phyloP scores from a whole-genome alignment of 768 basidiomycete genomes.

The Lyophyllum decastes region DNA sequence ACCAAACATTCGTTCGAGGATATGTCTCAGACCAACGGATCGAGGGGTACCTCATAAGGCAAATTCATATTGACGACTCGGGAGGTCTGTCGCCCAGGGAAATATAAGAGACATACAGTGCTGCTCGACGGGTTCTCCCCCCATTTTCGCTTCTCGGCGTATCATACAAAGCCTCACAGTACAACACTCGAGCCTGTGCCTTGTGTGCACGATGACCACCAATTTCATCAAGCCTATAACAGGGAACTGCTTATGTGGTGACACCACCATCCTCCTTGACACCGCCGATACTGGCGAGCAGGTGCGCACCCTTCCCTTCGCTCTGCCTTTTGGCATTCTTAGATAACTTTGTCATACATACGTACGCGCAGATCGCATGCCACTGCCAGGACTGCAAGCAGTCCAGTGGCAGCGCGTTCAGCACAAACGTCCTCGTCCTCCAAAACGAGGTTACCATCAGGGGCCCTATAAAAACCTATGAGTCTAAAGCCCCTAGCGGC shows the following conservation, averaged over 20 bases:
- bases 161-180: no score
- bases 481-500: conserved; percentile 28
- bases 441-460: conserved; percentile 32
- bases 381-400: conserved; percentile 40
- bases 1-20: neutral
- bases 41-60: neutral
- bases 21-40: neutral
- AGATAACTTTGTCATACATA: neutral
- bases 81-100: neutral
- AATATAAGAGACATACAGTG: neutral
- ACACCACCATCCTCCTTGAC: conserved; percentile 29
- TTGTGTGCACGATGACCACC: conserved; percentile 18
- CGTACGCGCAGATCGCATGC: conserved; percentile 27
- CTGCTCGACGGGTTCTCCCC: no score
- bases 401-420: conserved; percentile 38
- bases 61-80: neutral
- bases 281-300: conserved; percentile 25
- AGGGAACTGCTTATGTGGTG: conserved; percentile 34
- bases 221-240: conserved; percentile 12
- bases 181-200: no score
- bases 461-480: conserved; percentile 32
- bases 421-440: conserved; percentile 36
- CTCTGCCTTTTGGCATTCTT: neutral
- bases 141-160: no score
- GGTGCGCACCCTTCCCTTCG: conserved; percentile 12